phyloP scores from a whole-genome alignment of 495 filamentous ascomycete species.

The Jackrogersella minutella region DNA sequence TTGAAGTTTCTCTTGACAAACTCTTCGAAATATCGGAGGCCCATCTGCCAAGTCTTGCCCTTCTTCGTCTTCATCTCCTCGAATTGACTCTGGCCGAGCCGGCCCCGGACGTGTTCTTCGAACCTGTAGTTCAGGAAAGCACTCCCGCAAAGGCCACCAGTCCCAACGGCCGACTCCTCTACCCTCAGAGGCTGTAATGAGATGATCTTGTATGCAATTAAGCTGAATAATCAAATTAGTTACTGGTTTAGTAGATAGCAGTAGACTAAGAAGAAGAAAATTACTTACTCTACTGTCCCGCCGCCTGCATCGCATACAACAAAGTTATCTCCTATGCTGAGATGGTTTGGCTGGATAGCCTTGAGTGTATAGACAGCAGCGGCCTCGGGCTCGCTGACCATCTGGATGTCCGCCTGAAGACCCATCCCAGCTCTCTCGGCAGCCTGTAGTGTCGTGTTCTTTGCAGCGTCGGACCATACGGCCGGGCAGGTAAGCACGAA shows the following conservation, averaged over 20 bases:
- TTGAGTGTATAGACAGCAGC: slow-evolving; percentile 77
- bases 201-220: slow-evolving; percentile 74
- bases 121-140: slow-evolving; percentile 76
- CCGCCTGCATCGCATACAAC: slow-evolving; percentile 80
- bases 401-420: slow-evolving; percentile 62
- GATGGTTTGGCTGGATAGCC: slow-evolving; percentile 69
- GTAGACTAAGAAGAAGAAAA: slow-evolving; percentile 12
- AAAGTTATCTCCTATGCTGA: slow-evolving; percentile 73
- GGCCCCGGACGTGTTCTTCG: slow-evolving; percentile 69
- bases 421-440: slow-evolving; percentile 76
- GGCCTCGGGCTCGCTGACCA: slow-evolving; percentile 80
- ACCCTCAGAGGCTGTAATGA: slow-evolving; percentile 65
- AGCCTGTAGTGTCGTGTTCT: slow-evolving; percentile 68
- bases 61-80: slow-evolving; percentile 68
- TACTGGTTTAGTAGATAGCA: slow-evolving; percentile 29
- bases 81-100: slow-evolving; percentile 64
- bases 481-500: slow-evolving; percentile 80
- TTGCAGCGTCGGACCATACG: slow-evolving; percentile 83
- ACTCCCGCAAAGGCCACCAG: slow-evolving; percentile 71
- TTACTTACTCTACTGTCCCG: slow-evolving; percentile 71
- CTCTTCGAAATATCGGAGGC: slow-evolving; percentile 69
- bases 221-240: slow-evolving; percentile 47
- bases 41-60: slow-evolving; percentile 76
- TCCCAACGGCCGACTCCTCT: slow-evolving; percentile 71
- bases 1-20: slow-evolving; percentile 79